These are phyloP conservation scores for Russula emetica DNA, from an alignment of 768 basidiomycete species.

Conservation along the genomic window DNA sequence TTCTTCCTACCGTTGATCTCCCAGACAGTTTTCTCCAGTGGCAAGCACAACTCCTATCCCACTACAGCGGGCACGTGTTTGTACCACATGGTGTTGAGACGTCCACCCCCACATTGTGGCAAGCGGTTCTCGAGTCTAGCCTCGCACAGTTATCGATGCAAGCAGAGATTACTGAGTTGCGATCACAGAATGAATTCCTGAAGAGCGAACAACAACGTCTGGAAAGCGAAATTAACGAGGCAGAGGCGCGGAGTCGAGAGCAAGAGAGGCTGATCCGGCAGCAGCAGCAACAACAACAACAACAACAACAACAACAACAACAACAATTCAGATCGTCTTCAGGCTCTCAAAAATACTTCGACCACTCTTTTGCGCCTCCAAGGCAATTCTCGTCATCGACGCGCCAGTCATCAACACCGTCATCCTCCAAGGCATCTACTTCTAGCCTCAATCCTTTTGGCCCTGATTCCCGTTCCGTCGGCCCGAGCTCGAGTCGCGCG, in stretches of 20 bases:
- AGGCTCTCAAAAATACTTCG: not conserved
- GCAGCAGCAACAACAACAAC: not conserved
- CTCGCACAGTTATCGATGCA: constrained; percentile 44
- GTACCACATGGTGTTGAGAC: constrained; percentile 34
- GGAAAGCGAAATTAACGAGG: constrained; percentile 20
- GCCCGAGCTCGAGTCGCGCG: not conserved
- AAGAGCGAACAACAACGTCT: constrained; percentile 28
- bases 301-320: not conserved
- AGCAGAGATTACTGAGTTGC: constrained; percentile 35
- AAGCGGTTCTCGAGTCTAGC: constrained; percentile 47
- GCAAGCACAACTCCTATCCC: constrained; percentile 59
- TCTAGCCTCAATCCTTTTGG: not conserved
- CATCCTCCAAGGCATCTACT: not conserved
- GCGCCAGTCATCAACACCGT: not conserved
- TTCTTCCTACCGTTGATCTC: constrained; percentile 50
- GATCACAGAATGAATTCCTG: constrained; percentile 21
- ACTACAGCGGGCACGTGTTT: constrained; percentile 58
- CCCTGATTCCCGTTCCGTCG: not conserved
- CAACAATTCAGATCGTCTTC: not conserved
- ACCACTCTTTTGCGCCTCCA: not conserved
- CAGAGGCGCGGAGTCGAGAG: constrained; percentile 9
- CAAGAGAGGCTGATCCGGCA: constrained; percentile 10
- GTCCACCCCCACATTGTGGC: constrained; percentile 32
- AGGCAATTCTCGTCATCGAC: not conserved
- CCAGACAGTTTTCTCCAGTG: constrained; percentile 48